Evolutionary conservation across 2,329 filamentous ascomycete species (phyloP).

Genomic region (Sarocladium strictum): DNA sequence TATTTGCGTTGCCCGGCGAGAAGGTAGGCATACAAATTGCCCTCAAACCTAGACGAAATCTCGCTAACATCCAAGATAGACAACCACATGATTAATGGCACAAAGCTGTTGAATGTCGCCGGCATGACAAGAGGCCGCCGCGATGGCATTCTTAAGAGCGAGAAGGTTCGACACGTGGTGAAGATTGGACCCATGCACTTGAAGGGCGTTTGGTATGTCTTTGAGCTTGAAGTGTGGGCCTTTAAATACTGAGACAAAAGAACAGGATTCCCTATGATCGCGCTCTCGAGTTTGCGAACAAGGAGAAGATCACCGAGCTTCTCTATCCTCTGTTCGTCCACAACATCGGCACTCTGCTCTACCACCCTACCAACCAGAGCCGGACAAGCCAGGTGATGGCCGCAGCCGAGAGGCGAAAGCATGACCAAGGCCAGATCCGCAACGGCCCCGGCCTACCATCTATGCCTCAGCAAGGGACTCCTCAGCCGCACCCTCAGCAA

Average conservation of each 20-base stretch:
- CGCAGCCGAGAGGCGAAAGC: slow-evolving; percentile 70
- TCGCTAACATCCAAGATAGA: slow-evolving; percentile 45
- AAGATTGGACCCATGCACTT: slow-evolving; percentile 99
- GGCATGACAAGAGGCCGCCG: slow-evolving; percentile 95
- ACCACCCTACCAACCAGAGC: slow-evolving; percentile 84
- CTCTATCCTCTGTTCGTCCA: slow-evolving; percentile 96
- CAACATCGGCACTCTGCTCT: slow-evolving; percentile 89
- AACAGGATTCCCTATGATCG: slow-evolving; percentile 96
- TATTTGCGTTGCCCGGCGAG: slow-evolving; percentile 88
- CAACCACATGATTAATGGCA: slow-evolving; percentile 99
- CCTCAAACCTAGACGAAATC: not conserved
- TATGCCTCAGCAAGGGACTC: slow-evolving; percentile 58
- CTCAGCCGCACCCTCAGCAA: not conserved
- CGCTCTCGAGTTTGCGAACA: slow-evolving; percentile 97
- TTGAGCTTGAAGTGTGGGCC: not conserved
- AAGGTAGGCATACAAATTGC: slow-evolving; percentile 53
- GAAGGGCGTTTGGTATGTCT: slow-evolving; percentile 86
- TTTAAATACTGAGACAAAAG: slow-evolving; percentile 20
- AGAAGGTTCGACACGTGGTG: slow-evolving; percentile 93
- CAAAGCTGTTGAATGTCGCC: slow-evolving; percentile 92
- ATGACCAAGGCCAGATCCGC: slow-evolving; percentile 62
- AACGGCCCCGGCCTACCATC: slow-evolving; percentile 56
- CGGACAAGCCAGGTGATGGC: slow-evolving; percentile 83
- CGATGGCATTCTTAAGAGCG: slow-evolving; percentile 95
- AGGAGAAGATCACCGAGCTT: slow-evolving; percentile 96